Conservation (phyloP, 2,329 filamentous ascomycete genomes). For the Xylogone sp. region DNA sequence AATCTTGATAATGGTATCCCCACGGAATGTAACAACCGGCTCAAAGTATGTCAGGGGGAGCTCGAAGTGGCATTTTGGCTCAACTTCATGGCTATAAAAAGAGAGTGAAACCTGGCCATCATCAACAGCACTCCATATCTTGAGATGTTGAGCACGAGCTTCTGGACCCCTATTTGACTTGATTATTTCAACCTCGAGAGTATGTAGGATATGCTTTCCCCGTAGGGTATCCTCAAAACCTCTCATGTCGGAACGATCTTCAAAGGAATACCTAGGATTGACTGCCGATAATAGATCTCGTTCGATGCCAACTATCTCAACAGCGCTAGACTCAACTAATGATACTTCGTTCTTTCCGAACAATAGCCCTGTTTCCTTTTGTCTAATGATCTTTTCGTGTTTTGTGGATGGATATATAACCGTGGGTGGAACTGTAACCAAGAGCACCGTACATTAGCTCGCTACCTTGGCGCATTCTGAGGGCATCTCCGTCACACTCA, state of each 20-base stretch:
- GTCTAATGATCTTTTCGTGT: not conserved
- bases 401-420: not conserved
- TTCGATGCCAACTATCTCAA: not conserved
- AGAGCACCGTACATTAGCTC: too few relatives aligned
- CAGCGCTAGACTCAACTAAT: not conserved
- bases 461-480: too few relatives aligned
- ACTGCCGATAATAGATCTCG: too few relatives aligned
- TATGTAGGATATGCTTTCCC: not conserved
- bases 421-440: not conserved
- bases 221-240: not conserved
- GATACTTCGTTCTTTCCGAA: not conserved
- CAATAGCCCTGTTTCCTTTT: not conserved
- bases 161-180: not conserved
- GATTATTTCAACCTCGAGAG: not conserved
- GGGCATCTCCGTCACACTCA: too few relatives aligned
- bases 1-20: not conserved
- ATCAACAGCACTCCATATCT: not conserved
- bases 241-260: not conserved
- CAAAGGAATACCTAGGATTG: not conserved
- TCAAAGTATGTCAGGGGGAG: not conserved
- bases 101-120: not conserved
- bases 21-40: not conserved
- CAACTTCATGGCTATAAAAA: not conserved
- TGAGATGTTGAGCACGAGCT: not conserved
- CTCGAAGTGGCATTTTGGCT: not conserved